phyloP scores from a whole-genome alignment of 805 yeast species.

The Wickerhamomyces bisporus region DNA sequence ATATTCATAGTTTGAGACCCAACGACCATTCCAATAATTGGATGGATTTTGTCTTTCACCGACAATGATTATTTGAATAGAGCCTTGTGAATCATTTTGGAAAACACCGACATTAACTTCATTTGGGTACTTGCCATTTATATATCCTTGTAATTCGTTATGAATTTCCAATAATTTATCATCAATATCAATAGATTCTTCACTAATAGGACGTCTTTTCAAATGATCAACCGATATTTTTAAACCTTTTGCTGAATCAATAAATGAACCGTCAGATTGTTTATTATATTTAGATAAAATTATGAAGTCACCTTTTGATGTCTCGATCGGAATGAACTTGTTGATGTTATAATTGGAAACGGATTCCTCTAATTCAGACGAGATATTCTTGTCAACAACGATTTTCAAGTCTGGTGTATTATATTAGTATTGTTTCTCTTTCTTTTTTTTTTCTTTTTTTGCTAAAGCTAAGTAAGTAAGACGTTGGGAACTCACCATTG shows the following conservation, averaged over 20 bases:
- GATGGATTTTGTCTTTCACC: conserved; percentile 69
- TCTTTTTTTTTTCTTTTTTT: background rate
- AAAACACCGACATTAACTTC: conserved; percentile 40
- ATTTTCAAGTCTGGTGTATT: conserved; percentile 34
- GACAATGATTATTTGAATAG: conserved; percentile 45
- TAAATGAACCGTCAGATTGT: conserved; percentile 40
- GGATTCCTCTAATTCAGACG: conserved; percentile 29
- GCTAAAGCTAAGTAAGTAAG: too few species aligned
- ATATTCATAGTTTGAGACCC: conserved; percentile 65
- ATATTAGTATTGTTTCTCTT: conserved; percentile 1
- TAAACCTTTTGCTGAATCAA: conserved; percentile 45
- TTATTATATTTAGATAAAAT: conserved; percentile 47
- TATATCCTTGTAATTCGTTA: conserved; percentile 37
- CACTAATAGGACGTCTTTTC: conserved; percentile 42
- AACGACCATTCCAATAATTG: conserved; percentile 86
- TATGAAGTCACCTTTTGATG: conserved; percentile 28
- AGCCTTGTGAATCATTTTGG: conserved; percentile 26
- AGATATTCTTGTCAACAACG: conserved; percentile 36
- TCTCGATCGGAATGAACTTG: conserved; percentile 30
- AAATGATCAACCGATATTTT: conserved; percentile 57
- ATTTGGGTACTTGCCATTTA: conserved; percentile 63
- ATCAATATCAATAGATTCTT: conserved; percentile 36
- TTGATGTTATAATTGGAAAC: conserved; percentile 36
- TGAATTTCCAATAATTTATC: conserved; percentile 14
- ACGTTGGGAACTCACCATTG: conserved; percentile 31